phyloP scores from a whole-genome alignment of 495 filamentous ascomycete species.

The Talaromyces trachyspermus region DNA sequence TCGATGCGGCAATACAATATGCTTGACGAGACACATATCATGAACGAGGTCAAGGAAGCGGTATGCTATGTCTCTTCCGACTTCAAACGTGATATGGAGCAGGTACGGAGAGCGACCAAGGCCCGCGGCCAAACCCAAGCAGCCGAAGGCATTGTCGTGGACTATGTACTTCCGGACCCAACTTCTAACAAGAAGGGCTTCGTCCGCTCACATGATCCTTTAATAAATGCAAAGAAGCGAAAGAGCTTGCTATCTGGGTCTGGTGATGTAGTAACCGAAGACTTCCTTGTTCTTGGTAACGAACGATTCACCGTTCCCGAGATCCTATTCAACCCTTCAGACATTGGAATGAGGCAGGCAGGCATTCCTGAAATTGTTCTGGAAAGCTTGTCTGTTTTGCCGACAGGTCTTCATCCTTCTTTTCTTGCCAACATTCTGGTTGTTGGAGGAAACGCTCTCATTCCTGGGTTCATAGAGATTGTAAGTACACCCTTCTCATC shows the following conservation, averaged over 20 bases:
- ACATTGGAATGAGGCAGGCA: slow-evolving; percentile 81
- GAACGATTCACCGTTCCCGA: slow-evolving; percentile 91
- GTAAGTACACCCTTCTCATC: slow-evolving; percentile 22
- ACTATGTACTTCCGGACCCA: slow-evolving; percentile 92
- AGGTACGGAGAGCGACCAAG: slow-evolving; percentile 71
- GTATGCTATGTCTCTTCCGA: slow-evolving; percentile 76
- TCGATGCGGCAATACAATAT: slow-evolving; percentile 91
- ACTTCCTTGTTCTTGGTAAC: slow-evolving; percentile 79
- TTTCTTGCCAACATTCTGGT: slow-evolving; percentile 83
- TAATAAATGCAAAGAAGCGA: slow-evolving; percentile 49
- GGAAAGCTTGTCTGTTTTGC: slow-evolving; percentile 70
- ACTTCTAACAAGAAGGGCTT: slow-evolving; percentile 67
- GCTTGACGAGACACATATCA: slow-evolving; percentile 83
- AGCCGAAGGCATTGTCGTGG: slow-evolving; percentile 71
- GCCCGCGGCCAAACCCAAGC: slow-evolving; percentile 27
- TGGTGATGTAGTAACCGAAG: slow-evolving; percentile 58
- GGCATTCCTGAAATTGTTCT: slow-evolving; percentile 75
- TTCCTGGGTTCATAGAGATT: slow-evolving; percentile 81
- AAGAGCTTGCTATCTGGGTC: slow-evolving; percentile 44
- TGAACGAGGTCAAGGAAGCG: slow-evolving; percentile 92
- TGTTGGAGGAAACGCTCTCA: slow-evolving; percentile 75
- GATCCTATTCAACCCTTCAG: slow-evolving; percentile 74
- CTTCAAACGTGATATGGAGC: slow-evolving; percentile 73
- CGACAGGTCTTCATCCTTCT: slow-evolving; percentile 65
- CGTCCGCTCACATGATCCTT: slow-evolving; percentile 67